phyloP scores from a whole-genome alignment of 371 early-diverging fungal genomes.

The Mucor indicus region DNA sequence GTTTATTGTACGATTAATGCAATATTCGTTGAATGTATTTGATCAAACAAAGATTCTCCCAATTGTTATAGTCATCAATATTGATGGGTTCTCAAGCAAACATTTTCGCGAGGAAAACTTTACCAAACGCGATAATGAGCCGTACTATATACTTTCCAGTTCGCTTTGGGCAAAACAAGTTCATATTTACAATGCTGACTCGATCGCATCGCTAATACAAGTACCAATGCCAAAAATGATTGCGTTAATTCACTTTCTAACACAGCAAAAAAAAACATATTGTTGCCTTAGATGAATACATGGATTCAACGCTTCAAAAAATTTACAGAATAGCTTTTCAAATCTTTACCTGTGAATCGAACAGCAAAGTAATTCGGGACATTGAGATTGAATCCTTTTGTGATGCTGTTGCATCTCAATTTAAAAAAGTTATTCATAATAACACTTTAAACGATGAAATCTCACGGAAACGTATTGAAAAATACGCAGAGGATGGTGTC shows the following conservation, averaged over 20 bases:
- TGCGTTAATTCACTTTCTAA: constrained; percentile 11
- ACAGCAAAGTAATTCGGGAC: constrained; percentile 12
- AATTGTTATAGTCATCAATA: constrained; percentile 11
- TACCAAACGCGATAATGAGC: constrained; percentile 12
- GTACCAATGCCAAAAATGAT: constrained; percentile 12
- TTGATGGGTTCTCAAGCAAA: constrained; percentile 11
- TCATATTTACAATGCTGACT: constrained; percentile 11
- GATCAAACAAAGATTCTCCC: constrained; percentile 7
- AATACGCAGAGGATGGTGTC: constrained; percentile 9
- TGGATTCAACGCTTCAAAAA: constrained; percentile 7
- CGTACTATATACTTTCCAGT: constrained; percentile 11
- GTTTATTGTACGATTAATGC: constrained; percentile 11
- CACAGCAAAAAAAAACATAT: constrained; percentile 9
- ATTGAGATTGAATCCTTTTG: constrained; percentile 14
- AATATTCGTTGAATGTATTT: constrained; percentile 14
- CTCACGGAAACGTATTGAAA: constrained; percentile 9
- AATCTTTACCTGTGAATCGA: constrained; percentile 8
- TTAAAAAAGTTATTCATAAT: constrained; percentile 12
- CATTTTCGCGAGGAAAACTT: constrained; percentile 7
- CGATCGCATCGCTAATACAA: constrained; percentile 6
- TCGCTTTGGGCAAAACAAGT: constrained; percentile 15
- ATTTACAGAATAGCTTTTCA: constrained; percentile 13
- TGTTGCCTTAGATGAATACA: constrained; percentile 13
- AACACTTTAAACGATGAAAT: constrained; percentile 2
- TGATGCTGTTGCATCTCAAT: constrained; percentile 8